These are phyloP conservation scores for Chlorella sp. DNA, from an alignment of 139 green algal genomes.

Conservation along the genomic window DNA sequence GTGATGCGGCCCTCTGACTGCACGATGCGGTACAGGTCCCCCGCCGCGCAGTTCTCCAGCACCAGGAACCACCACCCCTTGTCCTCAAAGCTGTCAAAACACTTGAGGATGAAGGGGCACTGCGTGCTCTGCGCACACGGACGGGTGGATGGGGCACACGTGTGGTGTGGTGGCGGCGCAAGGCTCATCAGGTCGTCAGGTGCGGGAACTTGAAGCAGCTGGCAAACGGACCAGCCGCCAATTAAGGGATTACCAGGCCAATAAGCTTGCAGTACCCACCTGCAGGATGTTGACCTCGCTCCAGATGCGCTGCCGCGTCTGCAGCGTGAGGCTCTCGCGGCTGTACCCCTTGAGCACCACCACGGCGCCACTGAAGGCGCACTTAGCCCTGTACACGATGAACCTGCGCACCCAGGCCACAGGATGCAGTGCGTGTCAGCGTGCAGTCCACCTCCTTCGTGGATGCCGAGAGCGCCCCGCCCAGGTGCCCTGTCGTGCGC, in stretches of 20 bases:
- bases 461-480: no score
- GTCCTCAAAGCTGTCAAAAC: conserved; percentile 49
- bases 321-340: conserved; percentile 27
- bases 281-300: conserved; percentile 21
- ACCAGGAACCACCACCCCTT: conserved; percentile 47
- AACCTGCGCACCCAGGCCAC: conserved; percentile 30
- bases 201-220: no score
- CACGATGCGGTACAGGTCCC: conserved; percentile 35
- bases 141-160: no score
- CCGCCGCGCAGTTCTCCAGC: conserved; percentile 38
- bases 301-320: conserved; percentile 31
- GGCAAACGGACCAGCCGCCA: no score
- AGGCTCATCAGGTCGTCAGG: no score
- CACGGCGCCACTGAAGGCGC: conserved; percentile 27
- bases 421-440: no score
- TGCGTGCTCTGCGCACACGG: conserved; percentile 20
- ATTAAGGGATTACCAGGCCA: no score
- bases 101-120: conserved; percentile 51
- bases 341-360: conserved; percentile 43
- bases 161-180: no score
- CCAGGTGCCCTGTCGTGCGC: no score
- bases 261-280: neutral
- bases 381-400: conserved; percentile 34
- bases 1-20: conserved; percentile 11
- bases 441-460: no score